Conservation (phyloP, 768 basidiomycete genomes). For the Sporobolomyces phaffii region DNA sequence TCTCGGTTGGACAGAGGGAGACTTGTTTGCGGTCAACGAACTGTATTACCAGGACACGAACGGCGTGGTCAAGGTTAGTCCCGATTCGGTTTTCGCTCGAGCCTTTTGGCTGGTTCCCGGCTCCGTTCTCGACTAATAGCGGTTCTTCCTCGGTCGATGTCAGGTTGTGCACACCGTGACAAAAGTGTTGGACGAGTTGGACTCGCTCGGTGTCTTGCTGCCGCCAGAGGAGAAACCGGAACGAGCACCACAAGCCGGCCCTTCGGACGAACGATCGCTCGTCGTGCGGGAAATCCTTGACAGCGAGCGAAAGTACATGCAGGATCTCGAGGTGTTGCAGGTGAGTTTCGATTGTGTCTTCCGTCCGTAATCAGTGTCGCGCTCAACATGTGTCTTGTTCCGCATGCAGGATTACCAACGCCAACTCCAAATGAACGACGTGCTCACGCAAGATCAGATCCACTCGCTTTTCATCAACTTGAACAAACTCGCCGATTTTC, state of each 20-base stretch:
- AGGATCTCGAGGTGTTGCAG: constrained; percentile 96
- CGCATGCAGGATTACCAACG: constrained; percentile 87
- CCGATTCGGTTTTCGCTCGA: background rate
- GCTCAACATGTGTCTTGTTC: too few relatives aligned
- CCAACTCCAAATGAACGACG: constrained; percentile 69
- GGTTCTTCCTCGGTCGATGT: background rate
- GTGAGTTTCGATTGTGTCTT: constrained; percentile 51
- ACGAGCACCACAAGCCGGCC: constrained; percentile 13
- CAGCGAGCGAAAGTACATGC: constrained; percentile 95
- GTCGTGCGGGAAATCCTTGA: constrained; percentile 78
- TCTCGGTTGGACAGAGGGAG: constrained; percentile 46
- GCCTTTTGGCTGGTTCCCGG: background rate
- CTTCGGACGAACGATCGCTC: constrained; percentile 36
- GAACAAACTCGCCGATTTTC: constrained; percentile 91
- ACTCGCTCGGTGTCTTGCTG: constrained; percentile 52
- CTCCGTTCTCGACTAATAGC: background rate
- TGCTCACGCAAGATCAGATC: constrained; percentile 89
- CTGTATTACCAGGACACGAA: constrained; percentile 82
- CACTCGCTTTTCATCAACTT: constrained; percentile 92
- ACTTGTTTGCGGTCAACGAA: constrained; percentile 77
- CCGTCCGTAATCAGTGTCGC: background rate
- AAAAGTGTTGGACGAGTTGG: constrained; percentile 70
- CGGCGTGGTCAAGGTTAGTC: constrained; percentile 79
- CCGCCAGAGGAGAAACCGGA: constrained; percentile 16
- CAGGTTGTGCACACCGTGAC: constrained; percentile 87